Conservation (phyloP, 2,329 filamentous ascomycete species). For the Arthrocladium fulminans region DNA sequence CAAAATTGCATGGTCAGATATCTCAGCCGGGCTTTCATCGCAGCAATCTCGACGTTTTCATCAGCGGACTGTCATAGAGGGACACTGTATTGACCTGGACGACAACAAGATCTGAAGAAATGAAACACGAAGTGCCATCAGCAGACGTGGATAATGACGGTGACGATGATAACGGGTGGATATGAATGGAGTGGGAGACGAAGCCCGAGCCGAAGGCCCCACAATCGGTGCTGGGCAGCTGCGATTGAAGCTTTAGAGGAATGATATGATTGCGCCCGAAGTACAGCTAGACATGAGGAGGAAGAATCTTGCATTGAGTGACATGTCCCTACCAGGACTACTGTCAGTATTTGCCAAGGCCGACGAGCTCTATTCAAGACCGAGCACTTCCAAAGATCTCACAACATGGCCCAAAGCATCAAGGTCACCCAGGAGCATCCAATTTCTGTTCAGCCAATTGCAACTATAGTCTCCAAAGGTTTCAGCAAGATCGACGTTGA, state of each 20-base stretch:
- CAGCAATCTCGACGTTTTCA: background rate
- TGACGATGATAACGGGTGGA: too few species aligned
- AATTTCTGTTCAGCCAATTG: slow-evolving; percentile 8
- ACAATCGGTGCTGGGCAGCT: too few species aligned
- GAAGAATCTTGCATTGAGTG: too few species aligned
- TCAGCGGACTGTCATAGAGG: background rate
- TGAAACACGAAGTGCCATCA: too few species aligned
- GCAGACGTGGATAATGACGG: too few species aligned
- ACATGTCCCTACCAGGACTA: background rate
- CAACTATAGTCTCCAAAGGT: slow-evolving; percentile 14
- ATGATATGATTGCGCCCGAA: too few species aligned
- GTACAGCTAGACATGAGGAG: too few species aligned
- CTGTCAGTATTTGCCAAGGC: background rate
- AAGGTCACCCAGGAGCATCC: background rate
- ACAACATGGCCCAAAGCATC: background rate
- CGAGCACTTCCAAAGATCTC: background rate
- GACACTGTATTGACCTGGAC: background rate
- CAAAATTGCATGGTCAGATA: too few species aligned
- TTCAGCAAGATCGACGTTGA: slow-evolving; percentile 7
- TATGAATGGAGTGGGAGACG: too few species aligned
- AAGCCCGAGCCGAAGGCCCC: too few species aligned
- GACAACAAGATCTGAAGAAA: too few species aligned
- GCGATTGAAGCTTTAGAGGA: too few species aligned
- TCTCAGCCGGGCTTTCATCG: background rate
- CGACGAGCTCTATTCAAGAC: background rate